Base-by-base conservation (phyloP, 2,329 filamentous ascomycete genomes). In the Pseudogymnoascus sp. region DNA sequence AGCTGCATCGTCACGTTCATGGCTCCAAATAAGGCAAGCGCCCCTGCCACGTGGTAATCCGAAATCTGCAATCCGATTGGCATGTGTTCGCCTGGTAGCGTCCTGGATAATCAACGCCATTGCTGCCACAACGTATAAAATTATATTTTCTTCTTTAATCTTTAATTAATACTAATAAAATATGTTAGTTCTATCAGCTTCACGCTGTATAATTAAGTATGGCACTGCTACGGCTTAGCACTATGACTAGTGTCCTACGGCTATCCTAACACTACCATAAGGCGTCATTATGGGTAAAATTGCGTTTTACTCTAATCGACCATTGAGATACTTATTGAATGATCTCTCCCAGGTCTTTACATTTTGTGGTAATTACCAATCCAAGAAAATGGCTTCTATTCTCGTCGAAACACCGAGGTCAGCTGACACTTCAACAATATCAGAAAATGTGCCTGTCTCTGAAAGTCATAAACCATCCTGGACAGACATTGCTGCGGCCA, bases 401-500 rank as follows among this genome's bases (percentile, higher is more conserved):
- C 11, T 29, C 24, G 41, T 13, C 5, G 41, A 47, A 7, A 47
- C 29, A 47, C 4, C 24, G 24, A n/a, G 24, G 41, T 47, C 41
- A 9, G 41, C 41, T 47, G 41, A 47, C 41, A n/a, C 11, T 47
- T 24, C 24, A 8, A 15, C 41, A 47, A 24, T 4, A 10, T 47
- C 41, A 8, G 41, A 47, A 29, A 31, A 15, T 24, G 4, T 9
- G 8, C 24, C 24, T 31, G 41, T 29, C 2, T 13, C 11, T 29
- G 24, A n/a, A 15, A 15, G 41, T 47, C 13, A 47, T n/a, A 63
- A 44, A 39, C 31, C 44, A 17, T 17, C 11, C n/a, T 60, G 61
- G 26, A 54, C 24, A 33, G 54, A 39, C 7, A 63, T 40, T 29
- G 24, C 59, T 26, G 61, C 36, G 5, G 31, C 31, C 15, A 63